Evolutionary conservation across 371 early-diverging fungal genomes (phyloP).

Genomic region (Blakeslea trispora): DNA sequence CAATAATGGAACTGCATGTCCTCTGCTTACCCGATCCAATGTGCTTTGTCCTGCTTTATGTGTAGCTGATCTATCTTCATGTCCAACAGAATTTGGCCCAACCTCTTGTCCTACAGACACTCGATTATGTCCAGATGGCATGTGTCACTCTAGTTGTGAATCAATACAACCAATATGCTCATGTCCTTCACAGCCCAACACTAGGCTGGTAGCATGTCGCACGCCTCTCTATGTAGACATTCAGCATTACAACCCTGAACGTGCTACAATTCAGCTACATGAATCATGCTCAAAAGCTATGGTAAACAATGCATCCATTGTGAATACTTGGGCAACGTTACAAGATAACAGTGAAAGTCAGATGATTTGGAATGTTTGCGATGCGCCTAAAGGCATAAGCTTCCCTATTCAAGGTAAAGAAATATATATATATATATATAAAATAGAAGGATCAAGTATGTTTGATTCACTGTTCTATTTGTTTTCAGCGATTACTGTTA

Average conservation of each 20-base stretch:
- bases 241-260: slow-evolving; percentile 37
- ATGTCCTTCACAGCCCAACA: slow-evolving; percentile 22
- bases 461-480: neutral
- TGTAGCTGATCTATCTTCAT: slow-evolving; percentile 14
- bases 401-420: slow-evolving; percentile 37
- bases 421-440: too few relatives aligned
- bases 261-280: slow-evolving; percentile 37
- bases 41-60: slow-evolving; percentile 32
- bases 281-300: slow-evolving; percentile 37
- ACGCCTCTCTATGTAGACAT: slow-evolving; percentile 24
- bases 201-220: slow-evolving; percentile 18
- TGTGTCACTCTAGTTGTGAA: slow-evolving; percentile 20
- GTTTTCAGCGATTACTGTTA: slow-evolving; percentile 30
- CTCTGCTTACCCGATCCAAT: slow-evolving; percentile 23
- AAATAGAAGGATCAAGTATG: too few relatives aligned
- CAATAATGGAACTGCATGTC: slow-evolving; percentile 36
- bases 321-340: slow-evolving; percentile 30
- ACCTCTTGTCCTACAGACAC: slow-evolving; percentile 17
- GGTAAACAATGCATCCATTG: slow-evolving; percentile 17
- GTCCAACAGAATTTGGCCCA: slow-evolving; percentile 21
- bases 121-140: slow-evolving; percentile 29
- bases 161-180: slow-evolving; percentile 12
- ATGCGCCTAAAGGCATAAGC: slow-evolving; percentile 28
- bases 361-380: slow-evolving; percentile 44
- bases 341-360: neutral